Base-by-base conservation (phyloP, 2,329 filamentous ascomycete species). In the Sphaceloma murrayae region DNA sequence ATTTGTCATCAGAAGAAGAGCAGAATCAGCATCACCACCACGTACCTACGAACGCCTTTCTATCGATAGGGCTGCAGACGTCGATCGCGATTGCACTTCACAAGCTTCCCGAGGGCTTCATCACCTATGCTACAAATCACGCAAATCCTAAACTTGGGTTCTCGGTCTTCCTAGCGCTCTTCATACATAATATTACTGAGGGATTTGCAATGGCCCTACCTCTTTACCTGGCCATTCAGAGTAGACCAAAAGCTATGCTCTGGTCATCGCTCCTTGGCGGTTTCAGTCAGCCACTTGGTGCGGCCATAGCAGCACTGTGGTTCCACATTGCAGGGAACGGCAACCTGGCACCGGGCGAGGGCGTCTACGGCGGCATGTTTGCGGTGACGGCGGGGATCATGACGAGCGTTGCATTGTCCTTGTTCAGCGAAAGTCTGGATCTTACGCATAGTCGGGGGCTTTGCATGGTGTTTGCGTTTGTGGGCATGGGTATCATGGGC, bases 111-210 rank as follows among this genome's bases (percentile, higher is more conserved):
- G 91, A 82, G 61, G 78, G 77, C 29, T 81, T 81, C 62, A 81
- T 98, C 54, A 96, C 89, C 1, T 98, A 93, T 60, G 89, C 91
- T 7, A 95, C 91, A 7, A 98, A 96, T 63, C 91, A 98, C 59
- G 89, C 87, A 9, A 96, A 88, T 60, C 88, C 91, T 0, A 71
- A 75, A 0, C 76, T 98, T 0, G 91, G 91, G 14, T 78, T 94
- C 62, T 83, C 85, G 43, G 86, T 98, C 45, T 98, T 98, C 66
- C 76, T 96, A 62, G 89, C 91, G 0, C 74, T 98, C 5, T 94
- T 94, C 59, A 89, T 98, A 48, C 91, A 98, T 72, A 98, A 96
- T 66, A 94, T 98, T 56, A 88, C 86, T 19, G 91, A 98, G 66
- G 91, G 91, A 1, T 96, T 96, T 59, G 85, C 88, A 49, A 82